Evolutionary conservation across 2,329 filamentous ascomycete genomes (phyloP).

Genomic region (Paramyrothecium roridum): DNA sequence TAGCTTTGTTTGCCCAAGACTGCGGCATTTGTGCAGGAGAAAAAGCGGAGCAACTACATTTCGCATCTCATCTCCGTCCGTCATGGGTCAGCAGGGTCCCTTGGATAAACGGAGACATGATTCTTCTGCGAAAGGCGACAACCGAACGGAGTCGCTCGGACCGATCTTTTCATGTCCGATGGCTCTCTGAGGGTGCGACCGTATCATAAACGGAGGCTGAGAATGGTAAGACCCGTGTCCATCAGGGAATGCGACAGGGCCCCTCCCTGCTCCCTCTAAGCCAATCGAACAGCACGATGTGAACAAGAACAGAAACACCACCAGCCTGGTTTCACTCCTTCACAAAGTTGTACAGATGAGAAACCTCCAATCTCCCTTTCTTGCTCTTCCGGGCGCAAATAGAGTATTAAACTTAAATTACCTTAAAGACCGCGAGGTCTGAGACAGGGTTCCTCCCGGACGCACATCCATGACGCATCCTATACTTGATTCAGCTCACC

Average conservation of each 20-base stretch:
- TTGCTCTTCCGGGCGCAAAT: neutral
- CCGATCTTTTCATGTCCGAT: neutral
- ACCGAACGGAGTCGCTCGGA: neutral
- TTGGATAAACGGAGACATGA: neutral
- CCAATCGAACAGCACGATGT: neutral
- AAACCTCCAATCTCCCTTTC: neutral
- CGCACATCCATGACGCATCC: neutral
- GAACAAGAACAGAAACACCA: neutral
- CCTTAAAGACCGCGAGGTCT: neutral
- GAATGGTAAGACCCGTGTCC: neutral
- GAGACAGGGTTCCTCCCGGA: neutral
- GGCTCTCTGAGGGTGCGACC: neutral
- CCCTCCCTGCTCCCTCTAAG: neutral
- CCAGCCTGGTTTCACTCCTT: neutral
- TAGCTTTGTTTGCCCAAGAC: neutral
- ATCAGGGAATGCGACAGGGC: neutral
- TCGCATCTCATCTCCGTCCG: neutral
- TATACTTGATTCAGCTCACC: neutral
- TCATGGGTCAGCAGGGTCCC: neutral
- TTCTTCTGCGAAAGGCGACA: neutral
- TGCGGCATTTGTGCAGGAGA: neutral
- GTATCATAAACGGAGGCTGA: neutral
- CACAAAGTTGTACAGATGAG: neutral
- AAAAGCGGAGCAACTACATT: neutral
- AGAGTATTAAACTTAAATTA: conserved; percentile 1